Percentiles rank a stretch among this genome's conserved stretches.
phyloP scores from a whole-genome alignment of 805 yeast genomes.

The Pichia nanzhaoensis region DNA sequence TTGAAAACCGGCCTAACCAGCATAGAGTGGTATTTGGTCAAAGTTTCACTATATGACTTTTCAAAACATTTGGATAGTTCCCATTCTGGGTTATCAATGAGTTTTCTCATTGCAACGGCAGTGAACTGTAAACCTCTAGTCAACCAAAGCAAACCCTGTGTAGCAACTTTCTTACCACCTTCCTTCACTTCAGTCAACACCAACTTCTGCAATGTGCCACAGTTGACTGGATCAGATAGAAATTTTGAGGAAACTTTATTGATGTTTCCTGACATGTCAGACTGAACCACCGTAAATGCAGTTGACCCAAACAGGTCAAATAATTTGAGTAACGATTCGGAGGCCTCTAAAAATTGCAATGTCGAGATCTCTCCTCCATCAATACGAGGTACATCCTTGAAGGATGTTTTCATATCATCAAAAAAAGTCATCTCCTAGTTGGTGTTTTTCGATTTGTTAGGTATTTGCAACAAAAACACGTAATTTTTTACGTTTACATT shows the following conservation, averaged over 20 bases:
- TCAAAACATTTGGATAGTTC: slow-evolving; percentile 77
- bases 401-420: slow-evolving; percentile 68
- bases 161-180: slow-evolving; percentile 62
- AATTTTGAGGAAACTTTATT: slow-evolving; percentile 63
- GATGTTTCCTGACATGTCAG: slow-evolving; percentile 84
- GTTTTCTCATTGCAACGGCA: slow-evolving; percentile 82
- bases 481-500: too few species aligned
- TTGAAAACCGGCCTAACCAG: slow-evolving; percentile 81
- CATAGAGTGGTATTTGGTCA: slow-evolving; percentile 75
- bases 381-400: slow-evolving; percentile 63
- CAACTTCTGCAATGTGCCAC: slow-evolving; percentile 70
- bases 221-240: slow-evolving; percentile 53
- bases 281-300: slow-evolving; percentile 80
- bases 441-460: not conserved
- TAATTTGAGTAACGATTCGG: slow-evolving; percentile 74
- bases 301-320: slow-evolving; percentile 81
- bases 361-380: slow-evolving; percentile 59
- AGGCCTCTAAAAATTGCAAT: slow-evolving; percentile 69
- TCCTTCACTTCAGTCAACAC: slow-evolving; percentile 65
- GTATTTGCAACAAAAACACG: not conserved
- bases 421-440: slow-evolving; percentile 41
- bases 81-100: slow-evolving; percentile 51
- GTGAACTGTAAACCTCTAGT: slow-evolving; percentile 83
- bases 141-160: slow-evolving; percentile 88
- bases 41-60: slow-evolving; percentile 75